These are phyloP conservation scores for Mycena sanguinolenta DNA, from an alignment of 768 basidiomycete genomes.

Conservation along the genomic window DNA sequence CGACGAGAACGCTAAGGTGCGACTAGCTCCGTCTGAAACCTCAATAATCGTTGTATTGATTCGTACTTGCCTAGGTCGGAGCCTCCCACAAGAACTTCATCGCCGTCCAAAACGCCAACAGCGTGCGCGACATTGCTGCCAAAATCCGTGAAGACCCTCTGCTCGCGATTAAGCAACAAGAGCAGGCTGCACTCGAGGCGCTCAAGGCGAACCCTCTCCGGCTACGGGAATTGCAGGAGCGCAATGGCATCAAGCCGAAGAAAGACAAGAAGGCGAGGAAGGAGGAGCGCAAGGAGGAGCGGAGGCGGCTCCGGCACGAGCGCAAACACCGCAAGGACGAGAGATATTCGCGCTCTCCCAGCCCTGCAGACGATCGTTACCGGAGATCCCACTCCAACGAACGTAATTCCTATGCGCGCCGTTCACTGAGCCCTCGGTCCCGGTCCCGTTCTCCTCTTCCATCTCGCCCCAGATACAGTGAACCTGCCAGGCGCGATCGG, in stretches of 20 bases:
- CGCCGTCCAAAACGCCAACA: constrained; percentile 95
- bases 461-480: constrained; percentile 42
- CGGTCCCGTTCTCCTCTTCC: constrained; percentile 42
- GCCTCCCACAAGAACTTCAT: constrained; percentile 94
- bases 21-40: constrained; percentile 20
- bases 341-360: constrained; percentile 45
- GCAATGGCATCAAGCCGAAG: constrained; percentile 85
- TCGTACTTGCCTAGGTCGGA: constrained; percentile 67
- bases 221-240: constrained; percentile 83
- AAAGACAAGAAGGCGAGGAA: constrained; percentile 80
- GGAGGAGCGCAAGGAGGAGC: constrained; percentile 57
- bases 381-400: constrained; percentile 47
- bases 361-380: constrained; percentile 42
- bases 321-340: constrained; percentile 47
- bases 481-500: constrained; percentile 36
- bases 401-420: constrained; percentile 53
- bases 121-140: constrained; percentile 84
- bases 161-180: constrained; percentile 98
- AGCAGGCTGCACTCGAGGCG: constrained; percentile 92
- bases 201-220: constrained; percentile 90
- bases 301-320: constrained; percentile 56
- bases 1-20: constrained; percentile 91
- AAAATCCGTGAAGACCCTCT: constrained; percentile 98
- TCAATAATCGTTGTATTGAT: constrained; percentile 24
- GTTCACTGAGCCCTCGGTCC: constrained; percentile 62